These are phyloP conservation scores for Glomus cerebriforme DNA, from an alignment of 192 early-diverging fungal species.

Conservation along the genomic window DNA sequence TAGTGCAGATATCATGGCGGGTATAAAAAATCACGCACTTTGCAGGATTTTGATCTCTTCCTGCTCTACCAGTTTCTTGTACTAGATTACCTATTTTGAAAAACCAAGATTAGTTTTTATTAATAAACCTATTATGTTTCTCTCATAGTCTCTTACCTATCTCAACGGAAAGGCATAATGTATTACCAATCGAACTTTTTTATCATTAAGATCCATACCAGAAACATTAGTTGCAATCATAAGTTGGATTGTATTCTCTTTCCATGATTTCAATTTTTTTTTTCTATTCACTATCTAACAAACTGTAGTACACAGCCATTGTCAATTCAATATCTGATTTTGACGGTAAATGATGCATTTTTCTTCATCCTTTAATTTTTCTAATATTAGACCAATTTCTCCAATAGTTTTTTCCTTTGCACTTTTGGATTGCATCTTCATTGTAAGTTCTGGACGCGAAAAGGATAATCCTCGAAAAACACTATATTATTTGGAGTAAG, in stretches of 20 bases:
- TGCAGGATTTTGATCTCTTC: conserved; percentile 10
- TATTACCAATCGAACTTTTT: neutral
- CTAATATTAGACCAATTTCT: neutral
- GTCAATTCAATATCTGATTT: neutral
- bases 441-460: neutral
- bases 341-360: neutral
- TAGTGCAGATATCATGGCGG: neutral
- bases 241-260: neutral
- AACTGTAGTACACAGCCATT: neutral
- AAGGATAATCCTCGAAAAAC: neutral
- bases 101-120: neutral
- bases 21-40: conserved; percentile 8
- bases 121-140: neutral
- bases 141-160: neutral
- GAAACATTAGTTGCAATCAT: conserved; percentile 5
- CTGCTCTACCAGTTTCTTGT: conserved; percentile 1
- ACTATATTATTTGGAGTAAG: neutral
- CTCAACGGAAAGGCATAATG: neutral
- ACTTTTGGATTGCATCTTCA: neutral
- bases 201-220: conserved; percentile 5
- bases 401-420: neutral
- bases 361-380: neutral
- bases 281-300: neutral
- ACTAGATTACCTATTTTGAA: neutral
- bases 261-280: conserved; percentile 6